Evolutionary conservation across 139 green algal species (phyloP).

Genomic region (Chlorella sp.): DNA sequence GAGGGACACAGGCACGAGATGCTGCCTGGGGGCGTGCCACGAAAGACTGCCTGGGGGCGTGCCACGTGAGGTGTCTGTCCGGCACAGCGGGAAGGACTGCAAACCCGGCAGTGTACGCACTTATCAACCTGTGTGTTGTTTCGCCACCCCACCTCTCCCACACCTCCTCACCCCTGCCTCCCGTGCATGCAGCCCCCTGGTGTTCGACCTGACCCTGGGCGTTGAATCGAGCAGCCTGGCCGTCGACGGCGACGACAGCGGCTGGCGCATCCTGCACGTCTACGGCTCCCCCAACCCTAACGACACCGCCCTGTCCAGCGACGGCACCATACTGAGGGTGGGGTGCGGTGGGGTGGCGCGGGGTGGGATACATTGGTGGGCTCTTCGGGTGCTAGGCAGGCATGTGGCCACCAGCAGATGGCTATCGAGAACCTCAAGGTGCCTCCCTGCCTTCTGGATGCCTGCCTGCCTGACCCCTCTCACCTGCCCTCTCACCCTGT

Average conservation of each 20-base stretch:
- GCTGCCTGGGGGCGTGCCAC: too few relatives aligned
- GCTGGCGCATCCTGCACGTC: slow-evolving; percentile 41
- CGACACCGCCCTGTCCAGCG: slow-evolving; percentile 13
- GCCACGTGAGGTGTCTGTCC: not conserved
- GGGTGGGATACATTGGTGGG: too few relatives aligned
- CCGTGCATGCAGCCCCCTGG: slow-evolving; percentile 37
- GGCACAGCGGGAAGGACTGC: not conserved
- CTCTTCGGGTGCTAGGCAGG: too few relatives aligned
- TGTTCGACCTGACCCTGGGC: slow-evolving; percentile 44
- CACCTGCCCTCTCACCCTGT: too few relatives aligned
- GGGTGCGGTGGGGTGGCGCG: too few relatives aligned
- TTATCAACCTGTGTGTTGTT: too few relatives aligned
- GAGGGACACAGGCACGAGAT: not conserved
- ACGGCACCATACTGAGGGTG: slow-evolving; percentile 29
- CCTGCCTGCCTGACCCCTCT: too few relatives aligned
- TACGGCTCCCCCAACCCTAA: slow-evolving; percentile 45
- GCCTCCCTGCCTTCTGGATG: too few relatives aligned
- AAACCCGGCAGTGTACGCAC: too few relatives aligned
- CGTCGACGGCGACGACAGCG: not conserved
- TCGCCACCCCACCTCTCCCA: not conserved
- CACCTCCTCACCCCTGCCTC: too few relatives aligned
- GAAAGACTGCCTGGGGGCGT: too few relatives aligned
- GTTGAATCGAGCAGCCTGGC: slow-evolving; percentile 2
- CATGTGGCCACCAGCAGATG: not conserved
- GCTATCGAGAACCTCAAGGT: too few relatives aligned